These are phyloP conservation scores for Coniochaeta ligniaria DNA, from an alignment of 2,329 filamentous ascomycete species.

Conservation along the genomic window DNA sequence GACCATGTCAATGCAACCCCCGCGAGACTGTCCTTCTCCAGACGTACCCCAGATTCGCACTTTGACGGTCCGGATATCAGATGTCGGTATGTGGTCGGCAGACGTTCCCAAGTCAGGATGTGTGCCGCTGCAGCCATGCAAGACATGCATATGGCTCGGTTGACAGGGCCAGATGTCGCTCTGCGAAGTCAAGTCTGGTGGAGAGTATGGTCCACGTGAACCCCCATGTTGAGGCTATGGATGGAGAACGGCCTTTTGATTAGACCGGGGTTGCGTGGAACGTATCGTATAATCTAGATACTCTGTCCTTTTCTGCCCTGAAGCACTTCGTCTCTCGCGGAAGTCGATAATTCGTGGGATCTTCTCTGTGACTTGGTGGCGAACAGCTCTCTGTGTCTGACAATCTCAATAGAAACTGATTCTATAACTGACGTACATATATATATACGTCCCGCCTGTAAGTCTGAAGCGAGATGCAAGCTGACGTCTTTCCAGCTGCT, in stretches of 20 bases:
- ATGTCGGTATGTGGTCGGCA: neutral
- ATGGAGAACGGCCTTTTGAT: neutral
- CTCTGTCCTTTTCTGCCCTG: neutral
- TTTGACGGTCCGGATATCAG: neutral
- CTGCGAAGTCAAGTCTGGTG: neutral
- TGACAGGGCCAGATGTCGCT: neutral
- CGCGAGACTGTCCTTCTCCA: neutral
- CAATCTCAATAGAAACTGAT: neutral
- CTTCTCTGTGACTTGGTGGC: neutral
- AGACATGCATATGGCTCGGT: neutral
- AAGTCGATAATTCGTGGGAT: neutral
- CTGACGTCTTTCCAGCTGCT: neutral
- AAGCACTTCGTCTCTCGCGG: neutral
- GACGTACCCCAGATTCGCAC: neutral
- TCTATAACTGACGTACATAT: neutral
- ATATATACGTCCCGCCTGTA: neutral
- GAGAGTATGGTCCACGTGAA: neutral
- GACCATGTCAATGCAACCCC: neutral
- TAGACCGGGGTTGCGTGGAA: neutral
- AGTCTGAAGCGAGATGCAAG: neutral
- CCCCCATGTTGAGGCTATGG: neutral
- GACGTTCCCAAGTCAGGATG: neutral
- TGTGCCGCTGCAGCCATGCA: neutral
- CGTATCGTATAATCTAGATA: neutral
- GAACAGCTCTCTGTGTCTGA: neutral